Evolutionary conservation across 768 basidiomycete genomes (phyloP), one percentile per base, ranked within the genome.

Genomic region (Amanita molliuscula): DNA sequence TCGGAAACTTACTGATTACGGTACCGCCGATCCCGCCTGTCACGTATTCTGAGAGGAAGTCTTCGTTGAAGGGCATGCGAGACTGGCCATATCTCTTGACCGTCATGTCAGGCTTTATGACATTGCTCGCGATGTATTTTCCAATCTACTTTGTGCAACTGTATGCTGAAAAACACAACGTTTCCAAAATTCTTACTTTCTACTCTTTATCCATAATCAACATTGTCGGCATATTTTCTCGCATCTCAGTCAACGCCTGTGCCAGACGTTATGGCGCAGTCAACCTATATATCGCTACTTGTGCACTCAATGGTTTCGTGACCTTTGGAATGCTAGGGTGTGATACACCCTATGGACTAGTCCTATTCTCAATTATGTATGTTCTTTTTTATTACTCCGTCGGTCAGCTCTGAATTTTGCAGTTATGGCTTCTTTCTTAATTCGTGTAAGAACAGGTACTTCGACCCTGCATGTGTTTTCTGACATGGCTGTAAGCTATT

Each of bases 101-200:
- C 6, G 28, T 34, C 37, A 35, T 43, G 7, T 40, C 43, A 4
- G 40, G 36, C 13, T 53, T 53, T 23, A 34, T 48, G 13, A 26
- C 35, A 1, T 36, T 45, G 15, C 40, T 53, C 28, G 52, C 20
- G 18, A 48, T 34, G 15, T 53, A 53, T 35, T 53, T 53, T 23
- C 52, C 52, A 10, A n/a, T 48, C 16, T 53, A 41, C 26, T 48
- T 41, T 25, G 52, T 53, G 23, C 52, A 53, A 31, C 47, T 53
- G 7, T 53, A 42, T 28, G 52, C 52, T 7, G 21, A 25, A 25
- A 47, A 34, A 15, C 52, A 48, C 18, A 41, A 41, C 20, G 38
- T 53, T 29, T 48, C 52, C n/a, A 28, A 53, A 35, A 43, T 20
- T 7, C 38, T 50, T 10, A 41, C 40, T 13, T 50, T 44, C 6